Base-by-base conservation (phyloP, 2,329 filamentous ascomycete species). In the Xylogone sp. region DNA sequence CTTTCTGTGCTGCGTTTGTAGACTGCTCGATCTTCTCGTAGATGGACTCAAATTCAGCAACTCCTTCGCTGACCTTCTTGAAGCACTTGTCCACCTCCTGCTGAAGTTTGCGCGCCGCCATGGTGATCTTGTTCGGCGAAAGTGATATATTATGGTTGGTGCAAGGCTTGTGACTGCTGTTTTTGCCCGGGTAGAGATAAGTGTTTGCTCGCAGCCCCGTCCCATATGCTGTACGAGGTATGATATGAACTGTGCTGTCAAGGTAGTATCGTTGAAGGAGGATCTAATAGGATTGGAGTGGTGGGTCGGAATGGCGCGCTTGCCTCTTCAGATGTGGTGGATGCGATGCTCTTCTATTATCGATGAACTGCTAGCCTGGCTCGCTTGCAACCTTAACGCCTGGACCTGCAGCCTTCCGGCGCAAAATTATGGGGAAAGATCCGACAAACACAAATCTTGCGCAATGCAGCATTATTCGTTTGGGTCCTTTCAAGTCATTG, bases 81-180 rank as follows among this genome's bases (percentile, higher is more conserved):
- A 97, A 97, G 82, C 90, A 96, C 77, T 97, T 96, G 69, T 99
- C 94, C 65, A 97, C 93, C 76, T 99, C 94, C 76, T 97, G 92
- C 71, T 94, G 89, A 64, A 96, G 82, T 80, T 99, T 99, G 71
- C 94, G 85, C 70, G 89, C 89, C 64, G 94, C 90, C 94, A 99
- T 99, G 65, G 71, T 80, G 73, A 59, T 56, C 62, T 57, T 49
- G 57, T 54, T 46, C 34, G 34, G n/a, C 34, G 34, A 16, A 39
- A 39, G n/a, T 39, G 34, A 39, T 4, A 49, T 3, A 19, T 22
- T 21, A 5, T 22, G 7, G 45, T 31, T 19, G 27, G 19, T 29
- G 20, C 22, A 46, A 43, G 39, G 34, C 47, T 50, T 34, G 42
- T 52, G 24, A 47, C 39, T 27, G 47, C 24, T 43, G 46, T 42